Percentiles rank a stretch among this genome's conserved stretches.
Evolutionary conservation across 2,329 filamentous ascomycete genomes (phyloP).

Genomic region (Helotiales sp.): DNA sequence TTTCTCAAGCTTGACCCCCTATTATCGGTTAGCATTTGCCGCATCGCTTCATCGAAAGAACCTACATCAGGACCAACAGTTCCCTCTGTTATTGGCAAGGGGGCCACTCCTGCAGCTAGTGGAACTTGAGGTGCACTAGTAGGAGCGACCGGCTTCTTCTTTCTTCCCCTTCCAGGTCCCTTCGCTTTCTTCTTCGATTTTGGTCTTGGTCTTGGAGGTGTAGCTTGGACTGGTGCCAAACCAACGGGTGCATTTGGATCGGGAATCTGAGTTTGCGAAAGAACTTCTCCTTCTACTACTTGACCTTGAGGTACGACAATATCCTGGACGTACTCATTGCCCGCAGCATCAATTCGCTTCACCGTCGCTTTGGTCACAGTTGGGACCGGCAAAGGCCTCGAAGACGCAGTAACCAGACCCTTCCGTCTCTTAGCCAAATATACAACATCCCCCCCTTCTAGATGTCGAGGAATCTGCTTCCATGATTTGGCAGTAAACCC

Average conservation of each 20-base stretch:
- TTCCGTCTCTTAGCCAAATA: constrained; percentile 67
- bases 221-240: constrained; percentile 45
- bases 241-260: constrained; percentile 57
- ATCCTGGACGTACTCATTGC: constrained; percentile 84
- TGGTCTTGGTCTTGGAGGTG: constrained; percentile 62
- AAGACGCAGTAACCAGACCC: constrained; percentile 61
- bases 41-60: not conserved
- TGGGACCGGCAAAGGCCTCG: constrained; percentile 53
- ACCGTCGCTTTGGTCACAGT: constrained; percentile 81
- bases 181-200: constrained; percentile 74
- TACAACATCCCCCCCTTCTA: constrained; percentile 57
- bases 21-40: constrained; percentile 19
- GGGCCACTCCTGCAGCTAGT: constrained; percentile 18
- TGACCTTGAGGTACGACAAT: constrained; percentile 82
- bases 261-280: constrained; percentile 65
- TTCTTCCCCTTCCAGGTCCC: constrained; percentile 77
- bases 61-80: constrained; percentile 35
- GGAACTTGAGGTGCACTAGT: constrained; percentile 34
- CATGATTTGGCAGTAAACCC: constrained; percentile 63
- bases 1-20: constrained; percentile 38
- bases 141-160: constrained; percentile 62
- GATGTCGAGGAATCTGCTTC: constrained; percentile 65
- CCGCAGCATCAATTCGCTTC: constrained; percentile 75
- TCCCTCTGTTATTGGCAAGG: constrained; percentile 18
- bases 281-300: constrained; percentile 79